Base-by-base conservation (phyloP, 2,329 filamentous ascomycete species). In the Trichoderma hamatum region DNA sequence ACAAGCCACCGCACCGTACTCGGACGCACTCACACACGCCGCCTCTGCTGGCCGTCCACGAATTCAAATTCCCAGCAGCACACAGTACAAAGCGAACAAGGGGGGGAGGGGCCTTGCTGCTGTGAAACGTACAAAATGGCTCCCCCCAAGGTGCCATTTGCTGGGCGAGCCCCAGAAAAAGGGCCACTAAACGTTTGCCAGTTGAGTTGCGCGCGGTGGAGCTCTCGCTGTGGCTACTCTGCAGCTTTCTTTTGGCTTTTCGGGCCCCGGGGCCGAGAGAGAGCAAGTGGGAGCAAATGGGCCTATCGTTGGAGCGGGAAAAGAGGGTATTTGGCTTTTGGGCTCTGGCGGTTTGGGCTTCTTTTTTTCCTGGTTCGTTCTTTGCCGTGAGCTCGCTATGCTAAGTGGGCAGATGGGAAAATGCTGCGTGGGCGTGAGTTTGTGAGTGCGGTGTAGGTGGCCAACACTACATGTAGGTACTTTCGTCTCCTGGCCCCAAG, bases 51-150 rank as follows among this genome's bases (percentile, higher is more conserved):
- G 43, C 43, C 43, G 43, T 49, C n/a, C 16, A 39, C 55, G 34
- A 39, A 49, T 36, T 16, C 39, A 43, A 26, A 55, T 9, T 55
- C 52, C 16, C 26, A 9, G 56, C 56, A 59, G 34, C 26, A 59
- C 32, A 19, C 52, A 55, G 56, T 60, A 60, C 36, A 43, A n/a
- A 10, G 14, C 26, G 60, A 63, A 30, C 28, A 9, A 39, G 54
- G 63, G 39, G 32, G 54, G 55, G 55, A 65, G 49, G 62, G 62
- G 62, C 34, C 26, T 56, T 65, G 62, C 51, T 65, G 62, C 16
- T 56, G 62, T 65, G 62, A 56, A 65, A 65, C 62, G 26, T 32
- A 65, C 62, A 65, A 56, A 43, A 56, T 56, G 61, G 62, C 62
- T 65, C 62, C 52, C 39, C 62, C 32, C 62, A 56, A 65, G 62